These are phyloP conservation scores for Cochlearia excelsa DNA, from an alignment of 345 rosid genomes.

Conservation along the genomic window DNA sequence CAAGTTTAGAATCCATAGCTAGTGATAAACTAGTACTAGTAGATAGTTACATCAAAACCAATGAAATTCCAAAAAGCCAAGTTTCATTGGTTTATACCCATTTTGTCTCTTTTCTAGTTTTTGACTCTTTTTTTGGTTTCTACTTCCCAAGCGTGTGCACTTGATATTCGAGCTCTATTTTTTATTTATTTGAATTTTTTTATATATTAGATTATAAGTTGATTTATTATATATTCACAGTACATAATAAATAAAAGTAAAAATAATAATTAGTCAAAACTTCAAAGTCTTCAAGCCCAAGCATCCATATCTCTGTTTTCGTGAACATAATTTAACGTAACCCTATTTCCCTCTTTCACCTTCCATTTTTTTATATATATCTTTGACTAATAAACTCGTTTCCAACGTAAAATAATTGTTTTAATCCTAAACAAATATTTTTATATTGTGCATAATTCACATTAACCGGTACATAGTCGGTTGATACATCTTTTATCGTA, in stretches of 20 bases:
- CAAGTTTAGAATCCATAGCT: slow-evolving; percentile 14
- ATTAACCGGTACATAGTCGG: no score
- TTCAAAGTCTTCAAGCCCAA: slow-evolving; percentile 37
- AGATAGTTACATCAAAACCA: slow-evolving; percentile 16
- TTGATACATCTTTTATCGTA: no score
- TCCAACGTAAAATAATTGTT: not conserved
- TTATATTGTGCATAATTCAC: no score
- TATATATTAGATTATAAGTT: not conserved
- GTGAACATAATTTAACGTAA: slow-evolving; percentile 24
- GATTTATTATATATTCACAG: slow-evolving; percentile 9
- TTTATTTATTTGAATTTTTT: not conserved
- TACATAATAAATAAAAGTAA: slow-evolving; percentile 13
- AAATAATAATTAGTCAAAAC: slow-evolving; percentile 27
- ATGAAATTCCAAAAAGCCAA: slow-evolving; percentile 28
- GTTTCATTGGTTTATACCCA: slow-evolving; percentile 38
- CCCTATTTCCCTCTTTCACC: not conserved
- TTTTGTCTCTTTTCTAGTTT: slow-evolving; percentile 35
- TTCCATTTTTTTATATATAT: slow-evolving; percentile 11
- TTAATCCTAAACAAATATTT: not conserved
- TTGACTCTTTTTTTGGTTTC: slow-evolving; percentile 36
- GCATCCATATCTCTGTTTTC: slow-evolving; percentile 33
- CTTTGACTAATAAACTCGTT: slow-evolving; percentile 16
- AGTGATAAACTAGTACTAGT: not conserved
- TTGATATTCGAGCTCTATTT: slow-evolving; percentile 23
- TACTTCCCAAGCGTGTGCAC: slow-evolving; percentile 40